Base-by-base conservation (phyloP, 306 rosid species). In the Castanea crenata region DNA sequence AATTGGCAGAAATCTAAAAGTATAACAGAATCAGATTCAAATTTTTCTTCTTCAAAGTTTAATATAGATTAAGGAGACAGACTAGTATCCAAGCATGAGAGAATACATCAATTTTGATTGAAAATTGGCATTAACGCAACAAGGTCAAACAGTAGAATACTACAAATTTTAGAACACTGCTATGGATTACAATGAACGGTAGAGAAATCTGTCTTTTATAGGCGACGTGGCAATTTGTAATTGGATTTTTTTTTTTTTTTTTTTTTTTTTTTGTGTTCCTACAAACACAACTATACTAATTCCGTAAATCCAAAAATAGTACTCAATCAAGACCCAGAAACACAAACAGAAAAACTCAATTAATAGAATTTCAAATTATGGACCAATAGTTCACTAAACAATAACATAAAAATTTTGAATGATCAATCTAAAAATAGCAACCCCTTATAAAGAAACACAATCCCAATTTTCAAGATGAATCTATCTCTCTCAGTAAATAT, bases 391-490 rank as follows among this genome's bases (percentile, higher is more conserved):
- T 69, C 7, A 23, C 52, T 15, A 49, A 67, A 73, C 55, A 3
- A 32, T 12, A 58, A 34, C 46, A 41, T 41, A 41, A 46, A 76
- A n/a, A 38, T 38, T 41, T 76, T 61, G 56, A 62, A 58, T 52
- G 32, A 54, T 34, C 15, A 51, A 59, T 59, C 65, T 8, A 32
- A 69, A 34, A 34, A 19, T 16, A 75, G 8, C 11, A 19, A 32
- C 34, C 65, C 65, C 9, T n/a, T 7, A 21, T 11, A 58, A 4
- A 56, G 6, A 75, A 55, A 58, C 38, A 41, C 41, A 15, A 44
- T 72, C 77, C 79, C 32, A 69, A 29, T 62, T 55, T 4, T 21
- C 63, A 71, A 55, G 61, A 71, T 62, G 52, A 15, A 69, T 11
- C 32, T 34, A 73, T 55, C 16, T 63, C 9, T 62, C 21, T 11